Evolutionary conservation across 2,329 filamentous ascomycete species (phyloP).

Genomic region (Ascosphaera apis): DNA sequence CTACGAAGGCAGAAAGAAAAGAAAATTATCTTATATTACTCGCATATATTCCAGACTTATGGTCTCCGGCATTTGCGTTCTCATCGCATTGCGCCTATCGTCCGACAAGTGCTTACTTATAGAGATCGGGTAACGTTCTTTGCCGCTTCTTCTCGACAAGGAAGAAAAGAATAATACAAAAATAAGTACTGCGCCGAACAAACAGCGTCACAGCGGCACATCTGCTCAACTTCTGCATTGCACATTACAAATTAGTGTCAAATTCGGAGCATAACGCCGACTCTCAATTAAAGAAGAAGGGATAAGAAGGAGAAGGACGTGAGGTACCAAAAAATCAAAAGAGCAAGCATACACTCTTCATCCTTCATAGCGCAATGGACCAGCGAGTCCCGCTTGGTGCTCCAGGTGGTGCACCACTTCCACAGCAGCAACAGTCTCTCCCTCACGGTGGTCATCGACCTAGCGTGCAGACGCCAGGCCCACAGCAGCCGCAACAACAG

Average conservation of each 20-base stretch:
- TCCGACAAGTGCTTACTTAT: not conserved
- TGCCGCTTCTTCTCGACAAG: not conserved
- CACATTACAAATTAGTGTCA: too few species aligned
- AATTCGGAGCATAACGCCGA: too few species aligned
- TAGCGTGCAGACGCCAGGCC: not conserved
- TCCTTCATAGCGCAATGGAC: not conserved
- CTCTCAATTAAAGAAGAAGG: too few species aligned
- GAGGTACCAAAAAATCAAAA: not conserved
- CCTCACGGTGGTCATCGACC: not conserved
- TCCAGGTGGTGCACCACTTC: not conserved
- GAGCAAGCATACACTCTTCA: too few species aligned
- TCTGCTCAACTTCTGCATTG: too few species aligned
- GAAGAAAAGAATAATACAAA: not conserved
- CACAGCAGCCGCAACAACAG: not conserved
- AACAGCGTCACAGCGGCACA: not conserved
- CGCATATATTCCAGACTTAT: too few species aligned
- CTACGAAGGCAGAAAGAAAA: too few species aligned
- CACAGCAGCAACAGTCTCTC: too few species aligned
- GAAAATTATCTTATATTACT: too few species aligned
- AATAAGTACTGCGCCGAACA: not conserved
- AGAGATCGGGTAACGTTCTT: not conserved
- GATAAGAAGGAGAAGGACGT: not conserved
- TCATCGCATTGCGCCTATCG: too few species aligned
- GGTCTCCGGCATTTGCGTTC: too few species aligned
- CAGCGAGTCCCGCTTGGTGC: not conserved